Percentiles rank a stretch among this genome's conserved stretches.
Evolutionary conservation across 495 filamentous ascomycete species (phyloP).

Genomic region (Rostrohypoxylon terebratum): DNA sequence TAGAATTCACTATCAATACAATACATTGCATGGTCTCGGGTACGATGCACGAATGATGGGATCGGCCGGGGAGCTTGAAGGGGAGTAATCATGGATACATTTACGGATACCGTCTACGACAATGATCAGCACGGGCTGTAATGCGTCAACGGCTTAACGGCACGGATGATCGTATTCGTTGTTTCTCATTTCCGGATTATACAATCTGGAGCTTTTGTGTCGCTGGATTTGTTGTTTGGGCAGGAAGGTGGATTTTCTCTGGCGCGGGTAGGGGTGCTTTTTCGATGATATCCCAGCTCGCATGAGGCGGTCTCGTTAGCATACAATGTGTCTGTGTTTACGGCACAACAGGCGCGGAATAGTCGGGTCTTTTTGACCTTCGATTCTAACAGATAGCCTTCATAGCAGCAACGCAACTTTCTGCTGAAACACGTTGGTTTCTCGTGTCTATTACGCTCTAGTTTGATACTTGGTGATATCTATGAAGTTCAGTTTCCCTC

Average conservation of each 20-base stretch:
- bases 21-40: not conserved
- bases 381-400: not conserved
- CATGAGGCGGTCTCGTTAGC: not conserved
- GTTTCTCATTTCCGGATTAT: not conserved
- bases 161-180: not conserved
- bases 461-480: not conserved
- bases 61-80: not conserved
- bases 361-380: not conserved
- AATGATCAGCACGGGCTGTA: not conserved
- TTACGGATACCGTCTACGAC: constrained; percentile 5
- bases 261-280: not conserved
- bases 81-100: not conserved
- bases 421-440: not conserved
- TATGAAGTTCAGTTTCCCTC: not conserved
- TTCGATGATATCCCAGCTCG: not conserved
- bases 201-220: not conserved
- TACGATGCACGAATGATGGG: not conserved
- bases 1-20: not conserved
- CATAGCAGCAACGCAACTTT: not conserved
- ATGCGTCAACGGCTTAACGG: not conserved
- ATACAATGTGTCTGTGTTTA: not conserved
- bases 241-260: not conserved
- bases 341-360: not conserved
- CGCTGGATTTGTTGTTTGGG: not conserved
- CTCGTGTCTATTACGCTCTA: not conserved